phyloP scores from a whole-genome alignment of 139 green algal genomes.

The Picochlorum sp. region DNA sequence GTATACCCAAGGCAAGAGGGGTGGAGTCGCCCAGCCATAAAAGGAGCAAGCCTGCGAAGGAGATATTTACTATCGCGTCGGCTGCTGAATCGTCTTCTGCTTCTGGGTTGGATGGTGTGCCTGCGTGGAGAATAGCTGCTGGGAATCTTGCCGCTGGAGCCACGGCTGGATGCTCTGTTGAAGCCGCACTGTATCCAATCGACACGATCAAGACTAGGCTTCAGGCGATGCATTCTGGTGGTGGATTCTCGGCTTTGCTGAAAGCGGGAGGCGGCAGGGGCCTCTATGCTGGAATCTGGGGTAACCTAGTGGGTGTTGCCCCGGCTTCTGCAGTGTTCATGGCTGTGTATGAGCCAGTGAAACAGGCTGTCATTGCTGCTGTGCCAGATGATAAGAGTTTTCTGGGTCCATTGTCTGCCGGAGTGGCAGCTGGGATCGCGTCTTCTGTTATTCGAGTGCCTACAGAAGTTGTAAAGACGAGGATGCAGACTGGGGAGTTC shows the following conservation, averaged over 20 bases:
- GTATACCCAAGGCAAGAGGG: too few species aligned
- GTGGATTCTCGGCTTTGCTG: constrained; percentile 59
- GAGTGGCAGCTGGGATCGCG: constrained; percentile 59
- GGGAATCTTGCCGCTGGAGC: constrained; percentile 72
- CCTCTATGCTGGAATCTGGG: constrained; percentile 78
- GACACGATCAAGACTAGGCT: constrained; percentile 99
- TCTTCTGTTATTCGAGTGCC: constrained; percentile 85
- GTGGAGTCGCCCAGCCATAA: background rate
- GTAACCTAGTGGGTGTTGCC: constrained; percentile 72
- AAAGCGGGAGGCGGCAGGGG: constrained; percentile 57
- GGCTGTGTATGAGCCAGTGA: constrained; percentile 86
- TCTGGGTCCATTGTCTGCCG: constrained; percentile 40
- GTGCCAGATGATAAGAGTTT: constrained; percentile 35
- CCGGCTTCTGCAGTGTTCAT: constrained; percentile 92
- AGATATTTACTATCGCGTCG: constrained; percentile 15
- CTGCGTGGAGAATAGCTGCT: constrained; percentile 45
- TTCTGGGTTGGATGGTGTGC: too few species aligned
- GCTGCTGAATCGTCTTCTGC: background rate
- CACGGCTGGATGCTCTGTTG: constrained; percentile 67
- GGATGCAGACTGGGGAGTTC: constrained; percentile 84
- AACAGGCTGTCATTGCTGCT: constrained; percentile 36
- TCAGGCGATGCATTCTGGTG: constrained; percentile 72
- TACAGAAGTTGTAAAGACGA: constrained; percentile 95
- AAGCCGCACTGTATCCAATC: constrained; percentile 91
- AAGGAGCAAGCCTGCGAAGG: background rate